Conservation (phyloP, 2,329 filamentous ascomycete species). For the Zymoseptoria tritici region DNA sequence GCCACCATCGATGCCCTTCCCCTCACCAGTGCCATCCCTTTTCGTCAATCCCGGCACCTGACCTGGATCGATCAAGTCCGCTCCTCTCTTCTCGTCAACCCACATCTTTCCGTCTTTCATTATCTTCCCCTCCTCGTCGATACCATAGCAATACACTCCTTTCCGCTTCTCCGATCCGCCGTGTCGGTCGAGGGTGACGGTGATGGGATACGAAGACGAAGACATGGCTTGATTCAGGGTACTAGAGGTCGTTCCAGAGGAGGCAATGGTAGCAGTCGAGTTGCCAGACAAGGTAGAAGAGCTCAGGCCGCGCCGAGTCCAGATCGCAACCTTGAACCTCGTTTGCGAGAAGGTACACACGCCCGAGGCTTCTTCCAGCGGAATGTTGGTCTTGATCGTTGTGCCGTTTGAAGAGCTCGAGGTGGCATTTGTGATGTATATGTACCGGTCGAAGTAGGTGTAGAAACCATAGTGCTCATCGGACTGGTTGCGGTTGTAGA, state of each 20-base stretch:
- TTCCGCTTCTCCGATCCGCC: slow-evolving; percentile 49
- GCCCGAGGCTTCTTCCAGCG: slow-evolving; percentile 17
- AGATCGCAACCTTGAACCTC: slow-evolving; percentile 55
- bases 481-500: slow-evolving; percentile 73
- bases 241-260: slow-evolving; percentile 38
- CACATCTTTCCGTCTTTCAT: slow-evolving; percentile 39
- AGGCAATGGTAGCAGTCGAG: slow-evolving; percentile 39
- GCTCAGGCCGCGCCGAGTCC: slow-evolving; percentile 41
- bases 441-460: slow-evolving; percentile 79
- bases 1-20: slow-evolving; percentile 50
- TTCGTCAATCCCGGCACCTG: slow-evolving; percentile 32
- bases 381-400: slow-evolving; percentile 11
- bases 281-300: slow-evolving; percentile 23
- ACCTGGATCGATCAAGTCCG: slow-evolving; percentile 42
- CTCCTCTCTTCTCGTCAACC: slow-evolving; percentile 48
- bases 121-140: slow-evolving; percentile 43
- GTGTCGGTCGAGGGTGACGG: slow-evolving; percentile 53
- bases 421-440: slow-evolving; percentile 62
- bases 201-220: slow-evolving; percentile 55
- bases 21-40: slow-evolving; percentile 8
- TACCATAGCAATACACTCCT: slow-evolving; percentile 53
- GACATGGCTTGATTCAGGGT: neutral
- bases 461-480: slow-evolving; percentile 94
- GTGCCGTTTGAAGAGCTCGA: slow-evolving; percentile 18
- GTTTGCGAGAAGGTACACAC: slow-evolving; percentile 51